Percentiles rank a stretch among this genome's conserved stretches.
These are phyloP conservation scores for Chalaropsis ovoidea DNA, from an alignment of 2,329 filamentous ascomycete genomes.

Conservation along the genomic window DNA sequence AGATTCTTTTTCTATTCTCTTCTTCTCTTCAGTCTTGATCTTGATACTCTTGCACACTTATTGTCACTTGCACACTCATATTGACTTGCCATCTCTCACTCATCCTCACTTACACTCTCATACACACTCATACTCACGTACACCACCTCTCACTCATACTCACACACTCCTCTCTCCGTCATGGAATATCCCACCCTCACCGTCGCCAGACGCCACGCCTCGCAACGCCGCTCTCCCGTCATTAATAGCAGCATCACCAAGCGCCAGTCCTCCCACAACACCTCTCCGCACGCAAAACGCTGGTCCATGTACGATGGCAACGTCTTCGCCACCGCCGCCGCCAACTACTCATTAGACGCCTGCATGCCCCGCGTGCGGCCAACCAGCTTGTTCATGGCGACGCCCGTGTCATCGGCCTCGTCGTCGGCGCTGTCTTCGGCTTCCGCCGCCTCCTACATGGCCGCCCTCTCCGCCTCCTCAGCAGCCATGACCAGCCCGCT, in stretches of 20 bases:
- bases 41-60: too few relatives aligned
- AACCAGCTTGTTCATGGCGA: conserved; percentile 17
- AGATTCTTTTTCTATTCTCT: neutral
- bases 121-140: too few relatives aligned
- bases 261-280: conserved; percentile 14
- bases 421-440: neutral
- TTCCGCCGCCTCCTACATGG: conserved; percentile 18
- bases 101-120: too few relatives aligned
- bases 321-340: conserved; percentile 15
- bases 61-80: too few relatives aligned
- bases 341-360: conserved; percentile 13
- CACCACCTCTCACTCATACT: neutral
- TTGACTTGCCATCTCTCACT: too few relatives aligned
- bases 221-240: conserved; percentile 20
- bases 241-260: conserved; percentile 23
- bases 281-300: conserved; percentile 20
- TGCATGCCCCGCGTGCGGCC: conserved; percentile 17
- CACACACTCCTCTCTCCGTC: neutral
- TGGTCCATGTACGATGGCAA: conserved; percentile 23
- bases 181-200: conserved; percentile 22
- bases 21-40: neutral
- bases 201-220: conserved; percentile 16
- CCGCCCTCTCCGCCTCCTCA: conserved; percentile 9
- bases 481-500: conserved; percentile 10
- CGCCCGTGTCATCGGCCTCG: neutral